These are phyloP conservation scores for Metschnikowia baotianmanensis DNA, from an alignment of 805 yeast genomes.

Conservation along the genomic window DNA sequence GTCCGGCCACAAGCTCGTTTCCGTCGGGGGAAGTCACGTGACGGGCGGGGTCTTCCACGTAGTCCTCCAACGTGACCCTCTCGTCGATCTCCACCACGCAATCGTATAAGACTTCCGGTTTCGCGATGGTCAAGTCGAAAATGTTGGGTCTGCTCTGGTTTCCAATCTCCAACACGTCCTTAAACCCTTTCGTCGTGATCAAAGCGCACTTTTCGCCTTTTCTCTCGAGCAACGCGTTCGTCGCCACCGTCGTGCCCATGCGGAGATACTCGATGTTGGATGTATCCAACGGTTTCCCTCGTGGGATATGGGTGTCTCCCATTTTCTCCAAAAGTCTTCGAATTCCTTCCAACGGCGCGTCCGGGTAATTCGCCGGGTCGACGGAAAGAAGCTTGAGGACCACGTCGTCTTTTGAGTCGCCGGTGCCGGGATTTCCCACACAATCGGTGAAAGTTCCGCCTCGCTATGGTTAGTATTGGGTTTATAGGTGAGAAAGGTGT, in stretches of 20 bases:
- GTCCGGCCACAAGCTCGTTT: conserved; percentile 34
- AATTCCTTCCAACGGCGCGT: conserved; percentile 21
- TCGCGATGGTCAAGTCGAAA: conserved; percentile 75
- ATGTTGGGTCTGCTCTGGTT: conserved; percentile 90
- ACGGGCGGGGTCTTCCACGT: conserved; percentile 16
- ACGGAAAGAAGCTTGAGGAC: conserved; percentile 19
- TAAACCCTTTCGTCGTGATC: conserved; percentile 84
- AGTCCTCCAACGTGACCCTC: conserved; percentile 69
- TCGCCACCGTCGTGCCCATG: conserved; percentile 53
- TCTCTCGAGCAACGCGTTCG: conserved; percentile 89
- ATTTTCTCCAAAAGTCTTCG: conserved; percentile 17
- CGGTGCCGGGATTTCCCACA: conserved; percentile 21
- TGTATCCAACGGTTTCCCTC: conserved; percentile 20
- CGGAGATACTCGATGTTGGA: conserved; percentile 21
- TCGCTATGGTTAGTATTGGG: conserved; percentile 16
- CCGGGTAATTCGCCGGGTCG: conserved; percentile 20
- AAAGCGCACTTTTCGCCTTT: conserved; percentile 89
- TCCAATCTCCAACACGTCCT: conserved; percentile 79
- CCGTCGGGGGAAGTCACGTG: conserved; percentile 19
- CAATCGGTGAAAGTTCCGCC: conserved; percentile 23
- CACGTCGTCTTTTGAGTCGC: conserved; percentile 19
- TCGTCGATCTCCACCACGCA: conserved; percentile 84
- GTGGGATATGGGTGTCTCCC: conserved; percentile 13
- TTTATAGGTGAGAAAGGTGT: background rate
- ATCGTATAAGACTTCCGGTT: conserved; percentile 69